These are phyloP conservation scores for Tolypocladium inflatum DNA, from an alignment of 2,329 filamentous ascomycete genomes.

Conservation along the genomic window DNA sequence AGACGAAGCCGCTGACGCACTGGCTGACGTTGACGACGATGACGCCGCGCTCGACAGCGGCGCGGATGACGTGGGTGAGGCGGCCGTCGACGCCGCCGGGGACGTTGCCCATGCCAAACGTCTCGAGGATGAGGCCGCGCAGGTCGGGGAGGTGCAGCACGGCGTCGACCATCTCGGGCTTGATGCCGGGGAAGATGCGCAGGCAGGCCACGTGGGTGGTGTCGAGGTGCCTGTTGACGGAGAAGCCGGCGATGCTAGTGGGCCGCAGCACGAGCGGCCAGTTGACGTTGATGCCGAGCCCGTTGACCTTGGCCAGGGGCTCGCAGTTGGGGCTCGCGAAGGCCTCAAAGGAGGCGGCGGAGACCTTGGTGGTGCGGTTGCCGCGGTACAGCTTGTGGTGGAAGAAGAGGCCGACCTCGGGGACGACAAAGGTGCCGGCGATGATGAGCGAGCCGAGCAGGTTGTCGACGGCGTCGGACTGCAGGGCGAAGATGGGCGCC, in stretches of 20 bases:
- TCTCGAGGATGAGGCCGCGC: slow-evolving; percentile 77
- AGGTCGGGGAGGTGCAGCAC: slow-evolving; percentile 70
- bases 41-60: slow-evolving; percentile 70
- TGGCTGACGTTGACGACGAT: slow-evolving; percentile 89
- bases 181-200: slow-evolving; percentile 85
- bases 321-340: slow-evolving; percentile 83
- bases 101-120: slow-evolving; percentile 87
- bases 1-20: slow-evolving; percentile 70
- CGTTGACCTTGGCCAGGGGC: slow-evolving; percentile 73
- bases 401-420: slow-evolving; percentile 90
- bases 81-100: slow-evolving; percentile 72
- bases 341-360: slow-evolving; percentile 75
- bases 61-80: slow-evolving; percentile 66
- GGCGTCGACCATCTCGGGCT: slow-evolving; percentile 84
- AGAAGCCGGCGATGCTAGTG: slow-evolving; percentile 64
- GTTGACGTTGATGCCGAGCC: slow-evolving; percentile 69
- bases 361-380: slow-evolving; percentile 81
- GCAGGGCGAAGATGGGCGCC: slow-evolving; percentile 80
- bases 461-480: slow-evolving; percentile 88
- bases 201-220: slow-evolving; percentile 85
- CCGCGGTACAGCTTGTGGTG: slow-evolving; percentile 84
- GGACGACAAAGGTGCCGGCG: slow-evolving; percentile 85
- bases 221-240: slow-evolving; percentile 64
- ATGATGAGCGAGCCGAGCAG: slow-evolving; percentile 81
- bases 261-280: slow-evolving; percentile 72